Conservation (phyloP, 2,329 filamentous ascomycete species). For the Fusarium nisikadoi region DNA sequence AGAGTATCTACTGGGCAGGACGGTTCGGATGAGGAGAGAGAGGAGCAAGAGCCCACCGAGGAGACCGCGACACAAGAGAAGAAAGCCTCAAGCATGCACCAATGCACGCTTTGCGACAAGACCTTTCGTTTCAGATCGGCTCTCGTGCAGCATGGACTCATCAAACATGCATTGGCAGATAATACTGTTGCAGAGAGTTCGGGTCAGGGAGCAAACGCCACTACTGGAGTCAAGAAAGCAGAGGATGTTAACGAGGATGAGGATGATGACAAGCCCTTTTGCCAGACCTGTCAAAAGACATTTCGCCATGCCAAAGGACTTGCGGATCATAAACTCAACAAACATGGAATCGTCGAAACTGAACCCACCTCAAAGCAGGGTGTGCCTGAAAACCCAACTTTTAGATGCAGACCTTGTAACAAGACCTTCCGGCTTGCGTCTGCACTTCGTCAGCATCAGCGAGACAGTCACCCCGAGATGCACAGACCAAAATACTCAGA, state of each 20-base stretch:
- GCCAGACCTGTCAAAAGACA: not conserved
- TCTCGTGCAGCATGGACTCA: not conserved
- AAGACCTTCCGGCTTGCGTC: not conserved
- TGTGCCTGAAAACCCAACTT: not conserved
- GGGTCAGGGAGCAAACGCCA: not conserved
- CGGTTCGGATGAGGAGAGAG: not conserved
- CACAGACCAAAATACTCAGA: not conserved
- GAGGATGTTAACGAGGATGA: rapidly evolving
- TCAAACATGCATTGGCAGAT: not conserved
- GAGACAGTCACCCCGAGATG: not conserved
- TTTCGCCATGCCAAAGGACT: not conserved
- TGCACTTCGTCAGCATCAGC: not conserved
- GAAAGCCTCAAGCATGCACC: not conserved
- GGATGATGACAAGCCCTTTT: not conserved
- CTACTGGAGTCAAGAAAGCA: not conserved
- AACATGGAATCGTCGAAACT: not conserved
- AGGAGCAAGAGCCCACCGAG: not conserved
- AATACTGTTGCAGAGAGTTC: not conserved
- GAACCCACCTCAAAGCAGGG: not conserved
- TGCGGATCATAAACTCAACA: not conserved
- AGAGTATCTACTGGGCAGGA: not conserved
- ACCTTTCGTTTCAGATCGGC: not conserved
- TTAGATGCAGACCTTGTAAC: not conserved
- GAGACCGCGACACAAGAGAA: not conserved
- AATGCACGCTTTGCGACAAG: not conserved